phyloP scores from a whole-genome alignment of 441 rosid species.

The Erodium trifolium region DNA sequence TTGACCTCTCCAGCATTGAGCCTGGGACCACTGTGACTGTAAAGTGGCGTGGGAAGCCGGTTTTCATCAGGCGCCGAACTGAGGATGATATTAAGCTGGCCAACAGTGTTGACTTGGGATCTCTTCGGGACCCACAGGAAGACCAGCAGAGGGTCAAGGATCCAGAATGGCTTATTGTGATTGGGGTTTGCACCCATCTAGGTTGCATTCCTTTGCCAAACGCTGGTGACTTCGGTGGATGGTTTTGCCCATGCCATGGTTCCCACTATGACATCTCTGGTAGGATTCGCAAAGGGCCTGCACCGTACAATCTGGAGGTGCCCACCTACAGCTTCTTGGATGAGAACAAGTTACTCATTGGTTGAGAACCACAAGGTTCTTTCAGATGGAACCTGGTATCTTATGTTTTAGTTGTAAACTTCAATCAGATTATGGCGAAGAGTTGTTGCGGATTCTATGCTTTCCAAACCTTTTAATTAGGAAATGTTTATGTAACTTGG shows the following conservation, averaged over 20 bases:
- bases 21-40: conserved; percentile 87
- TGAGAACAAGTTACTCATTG: conserved; percentile 68
- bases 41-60: conserved; percentile 98
- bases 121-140: conserved; percentile 85
- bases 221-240: conserved; percentile 95
- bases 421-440: neutral
- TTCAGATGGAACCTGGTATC: neutral
- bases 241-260: conserved; percentile 98
- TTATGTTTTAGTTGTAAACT: neutral
- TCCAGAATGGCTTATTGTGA: conserved; percentile 90
- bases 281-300: conserved; percentile 91
- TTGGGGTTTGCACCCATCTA: conserved; percentile 91
- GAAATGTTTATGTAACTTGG: neutral
- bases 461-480: neutral
- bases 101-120: conserved; percentile 67
- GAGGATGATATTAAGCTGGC: conserved; percentile 81
- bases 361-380: conserved; percentile 31
- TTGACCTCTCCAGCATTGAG: conserved; percentile 76
- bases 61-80: conserved; percentile 80
- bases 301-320: conserved; percentile 88
- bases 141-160: conserved; percentile 76
- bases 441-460: neutral
- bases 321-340: conserved; percentile 90
- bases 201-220: conserved; percentile 95
- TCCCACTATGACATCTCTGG: conserved; percentile 96